These are phyloP conservation scores for Tritrichomonas musculus DNA, from an alignment of 208 protist genomes.

Conservation along the genomic window DNA sequence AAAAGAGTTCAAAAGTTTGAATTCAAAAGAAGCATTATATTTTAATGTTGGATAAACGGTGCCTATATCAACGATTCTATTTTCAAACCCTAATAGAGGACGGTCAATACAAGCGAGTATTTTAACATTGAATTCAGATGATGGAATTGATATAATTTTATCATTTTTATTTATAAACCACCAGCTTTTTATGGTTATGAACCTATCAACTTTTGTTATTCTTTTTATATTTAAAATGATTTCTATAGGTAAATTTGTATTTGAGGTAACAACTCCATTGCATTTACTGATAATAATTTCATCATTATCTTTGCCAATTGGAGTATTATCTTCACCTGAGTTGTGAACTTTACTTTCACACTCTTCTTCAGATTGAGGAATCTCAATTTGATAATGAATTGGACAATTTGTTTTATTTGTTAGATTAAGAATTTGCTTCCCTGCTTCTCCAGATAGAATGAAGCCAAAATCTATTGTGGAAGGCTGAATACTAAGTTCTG, in stretches of 20 bases:
- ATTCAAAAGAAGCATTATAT: background rate
- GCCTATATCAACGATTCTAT: slow-evolving; percentile 30
- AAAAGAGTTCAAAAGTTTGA: background rate
- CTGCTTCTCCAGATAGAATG: background rate
- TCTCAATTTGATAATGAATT: background rate
- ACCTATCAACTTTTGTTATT: too few relatives aligned
- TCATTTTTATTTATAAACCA: background rate
- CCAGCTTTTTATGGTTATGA: background rate
- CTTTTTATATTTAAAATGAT: too few relatives aligned
- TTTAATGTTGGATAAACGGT: background rate
- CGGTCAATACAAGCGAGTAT: background rate
- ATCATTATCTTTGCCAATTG: too few relatives aligned
- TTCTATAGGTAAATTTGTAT: too few relatives aligned
- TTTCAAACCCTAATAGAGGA: background rate
- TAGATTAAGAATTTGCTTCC: background rate
- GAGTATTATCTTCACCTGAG: too few relatives aligned
- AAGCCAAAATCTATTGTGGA: background rate
- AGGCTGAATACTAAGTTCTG: background rate
- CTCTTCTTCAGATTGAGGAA: background rate
- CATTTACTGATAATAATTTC: too few relatives aligned
- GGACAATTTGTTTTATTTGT: background rate
- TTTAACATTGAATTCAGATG: background rate
- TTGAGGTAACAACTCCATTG: too few relatives aligned
- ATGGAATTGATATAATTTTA: background rate
- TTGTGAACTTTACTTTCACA: too few relatives aligned